A percentile compares a stretch with the other conserved stretches of the same genome.
Conservation (phyloP, 2,329 filamentous ascomycete species). For the Ophiostoma sp. region DNA sequence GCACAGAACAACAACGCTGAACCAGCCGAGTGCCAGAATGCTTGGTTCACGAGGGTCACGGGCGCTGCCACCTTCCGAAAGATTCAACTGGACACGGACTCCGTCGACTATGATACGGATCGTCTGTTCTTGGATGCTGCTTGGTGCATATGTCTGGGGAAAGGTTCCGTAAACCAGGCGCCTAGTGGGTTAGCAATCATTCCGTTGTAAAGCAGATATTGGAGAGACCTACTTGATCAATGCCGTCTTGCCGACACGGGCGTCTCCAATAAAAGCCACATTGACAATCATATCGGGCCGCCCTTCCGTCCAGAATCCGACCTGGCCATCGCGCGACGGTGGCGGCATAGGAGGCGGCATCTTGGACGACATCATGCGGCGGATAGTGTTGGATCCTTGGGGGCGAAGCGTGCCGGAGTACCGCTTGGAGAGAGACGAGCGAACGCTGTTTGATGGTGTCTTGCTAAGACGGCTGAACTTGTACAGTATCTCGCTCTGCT, state of each 20-base stretch:
- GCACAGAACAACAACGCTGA: slow-evolving; percentile 31
- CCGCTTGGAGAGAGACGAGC: slow-evolving; percentile 21
- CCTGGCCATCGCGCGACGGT: not conserved
- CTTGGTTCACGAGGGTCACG: slow-evolving; percentile 24
- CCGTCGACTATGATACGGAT: slow-evolving; percentile 26
- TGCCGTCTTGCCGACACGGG: slow-evolving; percentile 30
- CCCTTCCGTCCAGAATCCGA: slow-evolving; percentile 24
- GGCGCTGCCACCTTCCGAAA: slow-evolving; percentile 29
- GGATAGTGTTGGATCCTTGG: slow-evolving; percentile 18
- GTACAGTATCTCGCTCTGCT: slow-evolving; percentile 26
- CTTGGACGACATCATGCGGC: slow-evolving; percentile 26
- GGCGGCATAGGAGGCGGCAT: not conserved
- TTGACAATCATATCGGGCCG: slow-evolving; percentile 31
- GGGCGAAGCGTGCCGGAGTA: slow-evolving; percentile 16
- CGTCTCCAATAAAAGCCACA: slow-evolving; percentile 31
- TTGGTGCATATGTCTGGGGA: slow-evolving; percentile 26
- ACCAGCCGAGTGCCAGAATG: slow-evolving; percentile 30
- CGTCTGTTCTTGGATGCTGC: slow-evolving; percentile 25
- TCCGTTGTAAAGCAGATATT: not conserved
- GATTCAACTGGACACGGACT: slow-evolving; percentile 26
- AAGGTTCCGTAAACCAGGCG: slow-evolving; percentile 28
- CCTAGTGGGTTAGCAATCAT: not conserved
- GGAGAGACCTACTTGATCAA: slow-evolving; percentile 27
- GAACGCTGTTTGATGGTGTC: slow-evolving; percentile 14
- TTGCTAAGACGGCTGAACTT: slow-evolving; percentile 13